Evolutionary conservation across 345 rosid species (phyloP).

Genomic region (Erysimum cheiranthoides): DNA sequence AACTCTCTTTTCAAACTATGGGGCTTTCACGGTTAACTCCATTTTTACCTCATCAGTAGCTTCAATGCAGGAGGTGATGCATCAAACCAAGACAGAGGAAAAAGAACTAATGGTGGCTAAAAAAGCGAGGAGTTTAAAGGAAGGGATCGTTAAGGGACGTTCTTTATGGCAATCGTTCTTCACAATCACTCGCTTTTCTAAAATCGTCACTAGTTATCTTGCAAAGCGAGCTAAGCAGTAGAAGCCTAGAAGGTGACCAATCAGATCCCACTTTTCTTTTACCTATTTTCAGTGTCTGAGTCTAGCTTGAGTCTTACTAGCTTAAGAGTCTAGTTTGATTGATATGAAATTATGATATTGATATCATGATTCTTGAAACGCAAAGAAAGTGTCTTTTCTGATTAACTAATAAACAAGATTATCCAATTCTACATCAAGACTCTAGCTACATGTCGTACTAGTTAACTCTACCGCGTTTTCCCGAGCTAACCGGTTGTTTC

Average conservation of each 20-base stretch:
- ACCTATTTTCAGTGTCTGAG: background rate
- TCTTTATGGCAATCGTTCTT: constrained; percentile 58
- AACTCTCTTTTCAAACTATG: background rate
- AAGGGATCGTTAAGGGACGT: constrained; percentile 77
- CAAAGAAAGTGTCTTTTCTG: constrained; percentile 16
- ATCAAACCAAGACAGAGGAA: constrained; percentile 47
- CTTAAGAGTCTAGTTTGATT: constrained; percentile 33
- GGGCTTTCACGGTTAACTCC: constrained; percentile 47
- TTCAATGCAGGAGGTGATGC: constrained; percentile 64
- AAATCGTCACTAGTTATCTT: constrained; percentile 52
- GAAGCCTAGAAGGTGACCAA: constrained; percentile 13
- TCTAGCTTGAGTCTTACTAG: constrained; percentile 30
- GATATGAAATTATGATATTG: constrained; percentile 20
- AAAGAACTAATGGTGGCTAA: constrained; percentile 62
- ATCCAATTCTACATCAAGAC: constrained; percentile 10
- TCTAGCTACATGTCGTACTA: constrained; percentile 31
- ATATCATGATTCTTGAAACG: constrained; percentile 20
- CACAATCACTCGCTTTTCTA: constrained; percentile 55
- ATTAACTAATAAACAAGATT: constrained; percentile 13
- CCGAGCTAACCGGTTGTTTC: constrained; percentile 36
- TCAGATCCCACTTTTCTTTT: background rate
- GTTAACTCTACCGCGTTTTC: constrained; percentile 43
- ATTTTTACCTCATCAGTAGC: constrained; percentile 71
- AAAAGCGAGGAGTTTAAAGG: constrained; percentile 59
- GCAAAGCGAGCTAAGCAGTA: constrained; percentile 55